Evolutionary conservation across 345 rosid genomes (phyloP).

Genomic region (Pseudoturritis turrita): DNA sequence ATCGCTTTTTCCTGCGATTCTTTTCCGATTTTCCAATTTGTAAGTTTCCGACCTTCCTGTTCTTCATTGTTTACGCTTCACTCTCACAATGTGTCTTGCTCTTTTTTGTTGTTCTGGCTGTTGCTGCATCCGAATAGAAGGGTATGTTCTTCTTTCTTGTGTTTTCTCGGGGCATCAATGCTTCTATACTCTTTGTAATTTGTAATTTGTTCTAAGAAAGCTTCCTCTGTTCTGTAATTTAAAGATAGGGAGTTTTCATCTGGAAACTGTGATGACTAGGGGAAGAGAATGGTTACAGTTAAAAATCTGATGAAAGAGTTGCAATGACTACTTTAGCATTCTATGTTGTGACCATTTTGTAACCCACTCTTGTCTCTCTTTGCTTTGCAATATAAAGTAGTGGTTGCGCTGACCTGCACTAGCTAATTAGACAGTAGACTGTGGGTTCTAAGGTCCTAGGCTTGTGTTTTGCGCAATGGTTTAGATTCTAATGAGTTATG

Average conservation of each 20-base stretch:
- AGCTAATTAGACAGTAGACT: not conserved
- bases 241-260: not conserved
- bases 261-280: not conserved
- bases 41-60: conserved; percentile 1
- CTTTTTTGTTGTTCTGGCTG: not conserved
- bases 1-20: conserved; percentile 3
- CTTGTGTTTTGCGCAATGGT: not conserved
- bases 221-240: not conserved
- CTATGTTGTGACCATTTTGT: not conserved
- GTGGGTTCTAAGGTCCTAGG: not conserved
- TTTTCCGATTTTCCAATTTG: conserved; percentile 20
- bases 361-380: not conserved
- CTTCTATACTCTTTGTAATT: not conserved
- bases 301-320: not conserved
- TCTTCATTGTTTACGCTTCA: not conserved
- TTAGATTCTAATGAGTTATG: not conserved
- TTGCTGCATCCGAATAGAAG: not conserved
- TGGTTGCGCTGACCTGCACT: not conserved
- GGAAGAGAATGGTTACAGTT: not conserved
- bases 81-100: not conserved
- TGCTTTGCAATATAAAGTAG: not conserved
- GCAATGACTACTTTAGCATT: not conserved
- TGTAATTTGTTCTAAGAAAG: not conserved
- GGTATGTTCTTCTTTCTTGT: not conserved
- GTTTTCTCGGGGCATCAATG: not conserved